phyloP scores from a whole-genome alignment of 352 stramenopile species.

The Globisporangium alternatum region DNA sequence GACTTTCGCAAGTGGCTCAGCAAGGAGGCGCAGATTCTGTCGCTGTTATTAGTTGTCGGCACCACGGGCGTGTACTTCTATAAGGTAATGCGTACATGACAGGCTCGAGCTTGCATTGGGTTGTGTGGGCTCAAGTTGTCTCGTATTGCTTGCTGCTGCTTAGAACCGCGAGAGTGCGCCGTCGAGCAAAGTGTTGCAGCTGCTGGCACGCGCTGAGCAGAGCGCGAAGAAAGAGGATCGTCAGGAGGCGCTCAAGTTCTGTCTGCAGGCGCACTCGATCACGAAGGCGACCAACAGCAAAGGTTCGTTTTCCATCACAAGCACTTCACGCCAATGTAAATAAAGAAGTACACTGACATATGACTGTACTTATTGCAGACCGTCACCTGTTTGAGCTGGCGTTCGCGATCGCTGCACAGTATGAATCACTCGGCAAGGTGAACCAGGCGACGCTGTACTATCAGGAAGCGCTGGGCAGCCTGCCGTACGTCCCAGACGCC shows the following conservation, averaged over 20 bases:
- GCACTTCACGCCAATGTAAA: neutral
- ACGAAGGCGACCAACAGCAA: conserved; percentile 58
- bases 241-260: conserved; percentile 59
- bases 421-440: conserved; percentile 46
- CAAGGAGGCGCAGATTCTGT: conserved; percentile 47
- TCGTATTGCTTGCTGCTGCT: neutral
- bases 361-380: conserved; percentile 32
- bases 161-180: conserved; percentile 65
- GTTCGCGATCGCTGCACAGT: conserved; percentile 75
- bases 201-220: conserved; percentile 48
- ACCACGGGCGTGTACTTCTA: conserved; percentile 64
- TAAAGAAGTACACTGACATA: neutral
- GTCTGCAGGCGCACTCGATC: conserved; percentile 64
- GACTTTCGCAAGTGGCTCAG: conserved; percentile 66
- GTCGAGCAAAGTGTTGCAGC: conserved; percentile 43
- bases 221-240: conserved; percentile 45
- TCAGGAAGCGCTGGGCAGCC: conserved; percentile 54
- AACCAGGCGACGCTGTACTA: conserved; percentile 61
- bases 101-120: too few species aligned
- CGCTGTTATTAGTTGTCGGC: conserved; percentile 41
- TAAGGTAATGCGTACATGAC: conserved; percentile 26
- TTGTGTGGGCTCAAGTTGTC: neutral
- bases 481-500: conserved; percentile 31
- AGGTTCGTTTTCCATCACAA: conserved; percentile 28
- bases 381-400: conserved; percentile 76